Evolutionary conservation across 2,329 filamentous ascomycete genomes (phyloP).

Genomic region (Talaromyces piceae): DNA sequence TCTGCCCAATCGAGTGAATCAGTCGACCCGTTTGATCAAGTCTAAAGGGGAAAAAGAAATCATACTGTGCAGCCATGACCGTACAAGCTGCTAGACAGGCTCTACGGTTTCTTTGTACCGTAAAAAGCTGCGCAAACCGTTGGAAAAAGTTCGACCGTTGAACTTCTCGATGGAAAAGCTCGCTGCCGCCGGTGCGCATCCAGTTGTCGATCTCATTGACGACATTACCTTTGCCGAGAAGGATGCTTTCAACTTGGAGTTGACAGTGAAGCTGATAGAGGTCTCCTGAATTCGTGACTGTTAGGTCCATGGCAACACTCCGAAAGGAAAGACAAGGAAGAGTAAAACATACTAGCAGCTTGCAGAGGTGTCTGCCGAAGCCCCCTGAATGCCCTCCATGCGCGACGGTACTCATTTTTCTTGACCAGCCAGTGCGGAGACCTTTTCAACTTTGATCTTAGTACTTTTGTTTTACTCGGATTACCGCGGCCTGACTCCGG

Average conservation of each 20-base stretch:
- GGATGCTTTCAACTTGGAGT: slow-evolving; percentile 11
- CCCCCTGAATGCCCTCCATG: slow-evolving; percentile 5
- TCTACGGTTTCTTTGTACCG: slow-evolving; percentile 12
- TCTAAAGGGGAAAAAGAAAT: not conserved
- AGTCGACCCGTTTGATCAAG: not conserved
- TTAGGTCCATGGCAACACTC: no score
- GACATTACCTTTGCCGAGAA: slow-evolving; percentile 7
- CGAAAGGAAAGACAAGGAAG: not conserved
- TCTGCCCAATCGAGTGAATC: not conserved
- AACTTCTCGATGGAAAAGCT: slow-evolving; percentile 3
- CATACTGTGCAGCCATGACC: slow-evolving; percentile 12
- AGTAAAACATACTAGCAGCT: slow-evolving; percentile 12
- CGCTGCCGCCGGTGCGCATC: slow-evolving; percentile 1
- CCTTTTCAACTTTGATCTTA: not conserved
- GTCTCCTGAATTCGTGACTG: slow-evolving; percentile 10
- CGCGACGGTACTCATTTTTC: slow-evolving; percentile 4
- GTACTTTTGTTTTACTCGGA: not conserved
- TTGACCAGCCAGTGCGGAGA: slow-evolving; percentile 12
- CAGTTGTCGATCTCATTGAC: slow-evolving; percentile 9
- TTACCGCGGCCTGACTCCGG: not conserved
- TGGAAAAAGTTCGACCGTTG: slow-evolving; percentile 10
- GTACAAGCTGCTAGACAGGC: slow-evolving; percentile 12
- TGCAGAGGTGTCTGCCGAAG: slow-evolving; percentile 12
- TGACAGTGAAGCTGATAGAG: slow-evolving; percentile 16
- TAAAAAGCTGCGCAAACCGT: slow-evolving; percentile 13